Conservation (phyloP, 169 alveolate genomes). For the Cryptosporidium meleagridis region DNA sequence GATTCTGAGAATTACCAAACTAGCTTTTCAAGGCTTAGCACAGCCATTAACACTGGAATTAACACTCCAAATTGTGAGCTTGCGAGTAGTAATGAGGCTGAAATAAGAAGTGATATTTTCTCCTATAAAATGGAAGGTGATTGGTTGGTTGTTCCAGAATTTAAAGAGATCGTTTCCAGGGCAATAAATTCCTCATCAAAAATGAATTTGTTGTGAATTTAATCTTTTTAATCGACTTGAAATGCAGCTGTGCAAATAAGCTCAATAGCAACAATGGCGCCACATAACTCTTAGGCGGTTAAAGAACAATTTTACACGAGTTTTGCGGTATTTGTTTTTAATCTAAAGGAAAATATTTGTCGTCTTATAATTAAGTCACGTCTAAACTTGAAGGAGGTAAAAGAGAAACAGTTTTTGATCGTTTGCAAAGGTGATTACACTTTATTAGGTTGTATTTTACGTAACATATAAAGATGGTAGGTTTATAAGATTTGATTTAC, state of each 20-base stretch:
- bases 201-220: background rate
- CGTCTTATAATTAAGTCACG: slow-evolving; percentile 58
- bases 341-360: background rate
- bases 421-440: background rate
- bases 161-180: background rate
- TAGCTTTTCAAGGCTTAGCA: slow-evolving; percentile 6
- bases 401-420: background rate
- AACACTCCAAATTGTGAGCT: slow-evolving; percentile 39
- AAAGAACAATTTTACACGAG: background rate
- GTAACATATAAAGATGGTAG: slow-evolving; percentile 27
- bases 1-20: background rate
- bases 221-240: background rate
- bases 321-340: slow-evolving; percentile 5
- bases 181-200: background rate
- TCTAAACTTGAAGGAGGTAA: slow-evolving; percentile 12
- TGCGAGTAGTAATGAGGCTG: slow-evolving; percentile 28
- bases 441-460: background rate
- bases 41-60: slow-evolving; percentile 22
- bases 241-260: background rate
- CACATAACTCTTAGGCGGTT: background rate
- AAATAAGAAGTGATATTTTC: background rate
- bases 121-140: slow-evolving; percentile 13
- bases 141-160: slow-evolving; percentile 38
- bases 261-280: background rate
- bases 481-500: background rate